Evolutionary conservation across 1,284 basidiomycete species (phyloP), one percentile per base, ranked within the genome.

Genomic region (Ustilago esculenta): DNA sequence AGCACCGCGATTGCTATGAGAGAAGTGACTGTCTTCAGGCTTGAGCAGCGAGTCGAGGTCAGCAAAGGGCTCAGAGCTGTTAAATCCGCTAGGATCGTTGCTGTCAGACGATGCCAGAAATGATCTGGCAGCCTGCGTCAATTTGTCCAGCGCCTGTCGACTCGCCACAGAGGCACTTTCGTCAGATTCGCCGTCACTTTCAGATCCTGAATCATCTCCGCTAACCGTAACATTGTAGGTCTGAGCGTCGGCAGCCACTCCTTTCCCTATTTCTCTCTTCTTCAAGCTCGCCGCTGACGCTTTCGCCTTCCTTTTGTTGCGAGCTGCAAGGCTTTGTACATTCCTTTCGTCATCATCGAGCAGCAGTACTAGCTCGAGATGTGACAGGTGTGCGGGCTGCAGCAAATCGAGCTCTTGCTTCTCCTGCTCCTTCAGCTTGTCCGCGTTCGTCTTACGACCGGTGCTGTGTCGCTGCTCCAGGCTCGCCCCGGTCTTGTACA

Each of bases 381-480:
- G 53, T 0, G 51, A 53, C 4, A 71, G 51, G 18, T 55, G 50
- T 14, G 34, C 6, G 4, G 68, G 68, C 21, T 52, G 61, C 5
- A 71, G 50, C 3, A 41, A 47, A 10, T 71, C 68, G 18, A 71
- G 52, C 43, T 71, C 57, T 3, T 30, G 39, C 37, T 47, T 61
- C 30, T 71, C 68, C 12, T 71, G 57, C 48, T 71, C 50, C 18
- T 54, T 65, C 25, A 61, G 57, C 54, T 71, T 71, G 46, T 71
- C 68, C 10, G 68, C 68, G 34, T 71, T 71, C 9, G 61, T 71
- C 44, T 71, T 71, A 18, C 68, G 53, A 15, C 68, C 68, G 12
- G 68, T 71, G 52, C 68, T 71, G 37, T 61, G 54, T n/a, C 68
- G 45, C 30, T 71, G 68, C 24, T 71, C 68, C 30, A 71, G 63